Evolutionary conservation across 176 grass and related monocot genomes (phyloP), one percentile per base, ranked within the genome.

Genomic region (Avena atlantica): DNA sequence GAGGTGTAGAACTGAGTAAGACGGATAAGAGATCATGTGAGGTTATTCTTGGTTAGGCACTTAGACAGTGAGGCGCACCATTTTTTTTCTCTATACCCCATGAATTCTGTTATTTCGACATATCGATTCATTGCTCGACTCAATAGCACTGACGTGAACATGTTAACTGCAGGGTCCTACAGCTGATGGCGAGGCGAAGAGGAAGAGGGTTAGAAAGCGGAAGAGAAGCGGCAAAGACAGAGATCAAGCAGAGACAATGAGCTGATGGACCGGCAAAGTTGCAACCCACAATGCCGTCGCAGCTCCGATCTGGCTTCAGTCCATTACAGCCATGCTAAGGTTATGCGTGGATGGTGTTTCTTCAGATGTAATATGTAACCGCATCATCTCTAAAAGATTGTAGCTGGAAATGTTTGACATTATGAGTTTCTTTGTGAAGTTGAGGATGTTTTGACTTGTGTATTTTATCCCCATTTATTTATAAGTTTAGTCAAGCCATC

Each of bases 171-270:
- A 93, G 95, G 86, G 78, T 20, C 45, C 10, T 21, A 78, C 61
- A 23, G 31, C 67, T 70, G 87, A 88, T 47, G 79, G 83, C 0
- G 67, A 48, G 48, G 61, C 72, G 1, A 94, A 97, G 84, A 83
- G 84, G 82, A 94, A 94, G 70, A 95, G 92, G 85, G 82, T 67
- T 79, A 81, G 92, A 42, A 97, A 97, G 72, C 85, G 87, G 58
- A 95, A 88, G 56, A 97, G 44, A 73, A 83, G 45, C 53, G 44
- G 58, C 59, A 85, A 82, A 66, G 87, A 84, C 70, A 86, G 13
- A 47, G 91, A 92, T 12, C 83, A 66, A 72, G 53, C 23, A 15
- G 85, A 86, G 25, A 66, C 8, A 0, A 21, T 17, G 20, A 89
- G 49, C 53, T 92, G 76, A 81, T 67, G 83, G 61, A 29, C 2